Conservation (phyloP, 805 yeast genomes). For the Schizosaccharomyces japonicus region DNA sequence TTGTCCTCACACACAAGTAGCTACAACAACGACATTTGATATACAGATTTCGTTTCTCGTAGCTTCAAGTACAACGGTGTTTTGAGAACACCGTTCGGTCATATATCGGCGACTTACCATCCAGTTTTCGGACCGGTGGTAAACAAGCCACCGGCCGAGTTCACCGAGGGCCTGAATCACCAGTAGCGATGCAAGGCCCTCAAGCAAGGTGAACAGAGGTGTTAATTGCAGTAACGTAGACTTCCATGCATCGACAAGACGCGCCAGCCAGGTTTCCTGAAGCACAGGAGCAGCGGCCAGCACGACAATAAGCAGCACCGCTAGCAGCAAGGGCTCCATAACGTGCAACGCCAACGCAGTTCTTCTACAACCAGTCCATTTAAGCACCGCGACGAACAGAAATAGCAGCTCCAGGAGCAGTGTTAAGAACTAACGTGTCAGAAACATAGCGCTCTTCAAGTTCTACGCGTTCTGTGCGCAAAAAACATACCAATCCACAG, state of each 20-base stretch:
- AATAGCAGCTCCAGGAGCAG: conserved; percentile 45
- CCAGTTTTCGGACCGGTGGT: conserved; percentile 34
- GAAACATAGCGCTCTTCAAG: too few species aligned
- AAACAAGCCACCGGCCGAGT: conserved; percentile 44
- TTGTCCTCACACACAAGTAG: too few species aligned
- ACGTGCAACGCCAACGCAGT: conserved; percentile 31
- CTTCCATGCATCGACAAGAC: conserved; percentile 38
- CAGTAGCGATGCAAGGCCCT: conserved; percentile 77
- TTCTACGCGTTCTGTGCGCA: too few species aligned
- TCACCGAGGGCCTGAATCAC: conserved; percentile 87
- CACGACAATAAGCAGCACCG: conserved; percentile 46
- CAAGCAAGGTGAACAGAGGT: conserved; percentile 66
- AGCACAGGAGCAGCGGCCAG: conserved; percentile 10
- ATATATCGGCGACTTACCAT: conserved; percentile 15
- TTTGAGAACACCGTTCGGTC: too few species aligned
- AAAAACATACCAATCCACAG: conserved; percentile 37
- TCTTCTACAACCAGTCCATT: conserved; percentile 26
- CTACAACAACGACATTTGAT: too few species aligned
- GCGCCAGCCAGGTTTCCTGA: conserved; percentile 11
- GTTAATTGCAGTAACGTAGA: conserved; percentile 53
- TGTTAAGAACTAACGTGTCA: conserved; percentile 34
- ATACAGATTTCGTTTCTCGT: too few species aligned
- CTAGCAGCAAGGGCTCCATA: conserved; percentile 59
- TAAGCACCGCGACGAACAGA: conserved; percentile 41
- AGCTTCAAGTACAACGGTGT: too few species aligned